A percentile compares a stretch with the other conserved stretches of the same genome.
Conservation (phyloP, 495 filamentous ascomycete genomes). For the Annulohypoxylon nitens region DNA sequence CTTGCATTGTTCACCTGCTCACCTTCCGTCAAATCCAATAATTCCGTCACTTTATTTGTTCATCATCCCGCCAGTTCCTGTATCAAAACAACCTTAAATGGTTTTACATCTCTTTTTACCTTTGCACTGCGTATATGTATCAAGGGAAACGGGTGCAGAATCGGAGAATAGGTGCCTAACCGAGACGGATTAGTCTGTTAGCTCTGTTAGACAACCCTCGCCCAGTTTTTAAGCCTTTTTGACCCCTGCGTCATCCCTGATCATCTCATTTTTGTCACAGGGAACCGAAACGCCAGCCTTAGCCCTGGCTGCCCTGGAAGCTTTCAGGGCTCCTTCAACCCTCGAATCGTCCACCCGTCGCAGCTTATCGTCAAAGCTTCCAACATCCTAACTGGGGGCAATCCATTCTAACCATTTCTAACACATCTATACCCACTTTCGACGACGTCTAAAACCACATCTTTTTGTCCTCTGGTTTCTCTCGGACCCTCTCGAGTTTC, state of each 20-base stretch:
- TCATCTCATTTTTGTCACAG: slow-evolving; percentile 38
- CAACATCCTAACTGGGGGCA: not conserved
- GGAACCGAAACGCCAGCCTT: slow-evolving; percentile 39
- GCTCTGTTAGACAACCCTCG: not conserved
- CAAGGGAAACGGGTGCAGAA: slow-evolving; percentile 8
- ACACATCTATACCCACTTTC: slow-evolving; percentile 32
- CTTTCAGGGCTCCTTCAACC: slow-evolving; percentile 13
- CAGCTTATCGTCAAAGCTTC: slow-evolving; percentile 40
- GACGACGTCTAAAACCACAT: slow-evolving; percentile 16
- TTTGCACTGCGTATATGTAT: not conserved
- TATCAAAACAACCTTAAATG: not conserved
- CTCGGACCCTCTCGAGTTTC: not conserved
- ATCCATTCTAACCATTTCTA: no score
- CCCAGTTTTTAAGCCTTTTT: slow-evolving; percentile 4
- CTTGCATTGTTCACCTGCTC: slow-evolving; percentile 16
- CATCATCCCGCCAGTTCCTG: slow-evolving; percentile 1
- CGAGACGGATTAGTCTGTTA: slow-evolving; percentile 6
- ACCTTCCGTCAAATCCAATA: slow-evolving; percentile 11
- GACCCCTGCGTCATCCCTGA: slow-evolving; percentile 32
- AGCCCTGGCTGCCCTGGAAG: slow-evolving; percentile 13
- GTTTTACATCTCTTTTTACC: not conserved
- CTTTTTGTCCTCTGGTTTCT: not conserved
- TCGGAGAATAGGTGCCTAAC: not conserved
- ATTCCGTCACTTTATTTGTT: slow-evolving; percentile 7
- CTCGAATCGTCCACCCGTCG: not conserved